phyloP scores from a whole-genome alignment of 2,329 filamentous ascomycete species.

The Triangularia verruculosa region DNA sequence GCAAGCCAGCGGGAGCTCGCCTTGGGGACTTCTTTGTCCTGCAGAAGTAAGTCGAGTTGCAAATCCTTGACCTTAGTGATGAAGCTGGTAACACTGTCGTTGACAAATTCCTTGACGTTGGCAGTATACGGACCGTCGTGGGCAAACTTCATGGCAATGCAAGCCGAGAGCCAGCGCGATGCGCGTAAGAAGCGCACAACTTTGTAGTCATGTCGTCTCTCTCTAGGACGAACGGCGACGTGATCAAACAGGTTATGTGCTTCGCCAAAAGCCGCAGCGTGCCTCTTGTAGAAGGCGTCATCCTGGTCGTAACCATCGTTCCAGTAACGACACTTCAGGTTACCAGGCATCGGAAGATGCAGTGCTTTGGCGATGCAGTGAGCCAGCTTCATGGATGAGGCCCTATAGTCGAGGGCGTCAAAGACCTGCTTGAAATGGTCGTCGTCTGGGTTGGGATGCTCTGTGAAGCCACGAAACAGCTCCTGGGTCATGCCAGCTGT shows the following conservation, averaged over 20 bases:
- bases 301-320: constrained; percentile 9
- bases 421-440: constrained; percentile 20
- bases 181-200: constrained; percentile 20
- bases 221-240: constrained; percentile 19
- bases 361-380: constrained; percentile 20
- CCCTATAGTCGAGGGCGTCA: constrained; percentile 23
- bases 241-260: constrained; percentile 18
- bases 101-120: constrained; percentile 15
- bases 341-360: constrained; percentile 15
- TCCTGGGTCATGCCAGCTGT: constrained; percentile 13
- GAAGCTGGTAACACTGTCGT: constrained; percentile 9
- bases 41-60: constrained; percentile 15
- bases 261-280: constrained; percentile 15
- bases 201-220: constrained; percentile 23
- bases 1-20: constrained; percentile 18
- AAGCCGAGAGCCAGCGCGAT: constrained; percentile 25
- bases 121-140: not conserved
- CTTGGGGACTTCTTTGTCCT: constrained; percentile 8
- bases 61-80: constrained; percentile 14
- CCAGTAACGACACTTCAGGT: constrained; percentile 23
- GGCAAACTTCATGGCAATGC: constrained; percentile 16
- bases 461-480: constrained; percentile 9
- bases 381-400: constrained; percentile 22
- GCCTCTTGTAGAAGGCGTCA: constrained; percentile 16
- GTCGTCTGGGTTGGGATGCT: constrained; percentile 1